A percentile compares a stretch with the other conserved stretches of the same genome.
phyloP scores from a whole-genome alignment of 805 yeast genomes.

The Ogataea parapolymorpha region DNA sequence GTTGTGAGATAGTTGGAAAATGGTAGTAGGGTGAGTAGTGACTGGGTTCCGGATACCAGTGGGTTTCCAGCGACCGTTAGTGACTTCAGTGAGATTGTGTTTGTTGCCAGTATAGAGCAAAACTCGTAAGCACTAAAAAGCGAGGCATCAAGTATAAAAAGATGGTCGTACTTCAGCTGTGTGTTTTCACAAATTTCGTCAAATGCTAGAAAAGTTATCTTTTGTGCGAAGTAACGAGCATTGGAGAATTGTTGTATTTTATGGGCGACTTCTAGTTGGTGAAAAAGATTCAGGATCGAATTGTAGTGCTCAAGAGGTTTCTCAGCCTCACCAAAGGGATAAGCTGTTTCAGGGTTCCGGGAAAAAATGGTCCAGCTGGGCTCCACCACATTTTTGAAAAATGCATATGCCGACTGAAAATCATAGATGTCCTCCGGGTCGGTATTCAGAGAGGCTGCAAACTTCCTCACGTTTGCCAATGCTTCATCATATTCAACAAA shows the following conservation, averaged over 20 bases:
- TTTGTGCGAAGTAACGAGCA: not conserved
- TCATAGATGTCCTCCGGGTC: constrained; percentile 39
- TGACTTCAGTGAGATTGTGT: not conserved
- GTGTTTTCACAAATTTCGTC: not conserved
- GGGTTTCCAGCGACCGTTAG: not conserved
- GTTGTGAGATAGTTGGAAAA: not conserved
- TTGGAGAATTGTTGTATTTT: not conserved
- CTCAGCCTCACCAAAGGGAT: constrained; percentile 3
- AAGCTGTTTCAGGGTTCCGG: not conserved
- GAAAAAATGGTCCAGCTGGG: constrained; percentile 15
- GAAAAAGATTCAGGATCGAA: not conserved
- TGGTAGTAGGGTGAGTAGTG: not conserved
- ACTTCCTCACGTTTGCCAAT: constrained; percentile 26
- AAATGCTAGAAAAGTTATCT: constrained; percentile 9
- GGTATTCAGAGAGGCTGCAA: constrained; percentile 30
- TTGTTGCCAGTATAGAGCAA: not conserved
- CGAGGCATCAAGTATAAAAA: constrained; percentile 35
- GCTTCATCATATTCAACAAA: not conserved
- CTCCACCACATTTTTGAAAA: constrained; percentile 28
- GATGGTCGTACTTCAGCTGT: constrained; percentile 25
- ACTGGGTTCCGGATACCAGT: not conserved
- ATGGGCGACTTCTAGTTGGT: constrained; percentile 9
- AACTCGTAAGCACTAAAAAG: not conserved
- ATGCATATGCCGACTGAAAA: constrained; percentile 34
- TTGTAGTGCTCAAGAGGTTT: constrained; percentile 6